phyloP scores from a whole-genome alignment of 495 filamentous ascomycete genomes.

The Neurospora sp. region DNA sequence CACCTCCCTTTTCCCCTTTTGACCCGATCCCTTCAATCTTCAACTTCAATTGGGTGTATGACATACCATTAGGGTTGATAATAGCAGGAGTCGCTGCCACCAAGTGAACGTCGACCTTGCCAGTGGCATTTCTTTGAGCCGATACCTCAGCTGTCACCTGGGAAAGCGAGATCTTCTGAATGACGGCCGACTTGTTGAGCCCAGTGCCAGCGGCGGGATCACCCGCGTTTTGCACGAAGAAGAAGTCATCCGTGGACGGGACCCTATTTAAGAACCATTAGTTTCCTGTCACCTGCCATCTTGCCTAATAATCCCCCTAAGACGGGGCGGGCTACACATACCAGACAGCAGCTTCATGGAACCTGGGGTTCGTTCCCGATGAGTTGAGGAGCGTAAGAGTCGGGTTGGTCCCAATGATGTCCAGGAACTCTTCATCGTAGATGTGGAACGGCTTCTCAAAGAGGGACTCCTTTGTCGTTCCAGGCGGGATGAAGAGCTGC shows the following conservation, averaged over 20 bases:
- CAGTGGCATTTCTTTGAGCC: conserved; percentile 28
- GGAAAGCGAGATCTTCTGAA: conserved; percentile 38
- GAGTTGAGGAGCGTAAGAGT: conserved; percentile 34
- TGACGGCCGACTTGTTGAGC: conserved; percentile 38
- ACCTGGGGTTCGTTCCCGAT: conserved; percentile 31
- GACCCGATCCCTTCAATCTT: neutral
- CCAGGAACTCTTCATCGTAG: conserved; percentile 34
- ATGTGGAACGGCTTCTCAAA: conserved; percentile 34
- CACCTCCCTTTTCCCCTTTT: neutral
- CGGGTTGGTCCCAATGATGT: conserved; percentile 32
- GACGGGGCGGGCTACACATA: conserved; percentile 9
- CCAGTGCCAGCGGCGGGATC: conserved; percentile 35
- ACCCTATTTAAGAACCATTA: conserved; percentile 12
- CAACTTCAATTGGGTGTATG: neutral
- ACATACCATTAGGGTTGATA: conserved; percentile 41
- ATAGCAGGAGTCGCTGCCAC: conserved; percentile 28
- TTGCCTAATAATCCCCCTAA: neutral
- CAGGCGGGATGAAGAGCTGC: conserved; percentile 27
- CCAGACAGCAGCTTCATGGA: conserved; percentile 44
- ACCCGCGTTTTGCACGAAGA: conserved; percentile 44
- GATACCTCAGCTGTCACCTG: conserved; percentile 29
- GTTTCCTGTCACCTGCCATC: neutral
- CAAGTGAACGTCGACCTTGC: conserved; percentile 27
- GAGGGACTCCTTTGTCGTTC: conserved; percentile 19
- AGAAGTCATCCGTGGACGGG: conserved; percentile 38